phyloP scores from a whole-genome alignment of 2,329 filamentous ascomycete species.

The Botrytis fabae region DNA sequence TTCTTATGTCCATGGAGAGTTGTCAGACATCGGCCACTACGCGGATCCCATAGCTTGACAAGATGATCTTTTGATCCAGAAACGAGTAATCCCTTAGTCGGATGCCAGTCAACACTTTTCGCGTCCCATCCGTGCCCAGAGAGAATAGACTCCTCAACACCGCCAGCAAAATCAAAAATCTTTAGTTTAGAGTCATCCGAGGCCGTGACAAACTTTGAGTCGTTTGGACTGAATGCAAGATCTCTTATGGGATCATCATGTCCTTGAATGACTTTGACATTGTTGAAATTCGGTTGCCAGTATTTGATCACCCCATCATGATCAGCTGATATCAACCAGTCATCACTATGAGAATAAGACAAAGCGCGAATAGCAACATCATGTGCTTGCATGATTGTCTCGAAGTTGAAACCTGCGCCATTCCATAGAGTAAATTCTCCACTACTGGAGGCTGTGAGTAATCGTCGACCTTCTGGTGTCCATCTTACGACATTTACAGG shows the following conservation, averaged over 20 bases:
- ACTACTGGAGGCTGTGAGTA: slow-evolving; percentile 92
- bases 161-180: slow-evolving; percentile 92
- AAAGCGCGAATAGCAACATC: slow-evolving; percentile 82
- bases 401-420: slow-evolving; percentile 97
- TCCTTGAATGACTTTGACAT: slow-evolving; percentile 90
- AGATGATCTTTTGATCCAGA: slow-evolving; percentile 97
- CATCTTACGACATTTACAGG: slow-evolving; percentile 96
- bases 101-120: slow-evolving; percentile 97
- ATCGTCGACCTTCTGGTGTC: slow-evolving; percentile 90
- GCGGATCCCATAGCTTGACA: slow-evolving; percentile 98
- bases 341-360: slow-evolving; percentile 90
- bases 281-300: slow-evolving; percentile 99
- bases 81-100: slow-evolving; percentile 87
- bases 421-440: slow-evolving; percentile 99
- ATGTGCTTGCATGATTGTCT: slow-evolving; percentile 98
- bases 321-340: slow-evolving; percentile 95
- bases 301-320: slow-evolving; percentile 97
- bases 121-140: slow-evolving; percentile 98
- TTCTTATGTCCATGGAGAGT: slow-evolving; percentile 97
- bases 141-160: slow-evolving; percentile 77
- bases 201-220: slow-evolving; percentile 93
- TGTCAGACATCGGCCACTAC: slow-evolving; percentile 83
- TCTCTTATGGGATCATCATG: slow-evolving; percentile 89
- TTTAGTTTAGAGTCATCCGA: slow-evolving; percentile 92
- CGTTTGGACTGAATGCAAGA: slow-evolving; percentile 88